Evolutionary conservation across 2,329 filamentous ascomycete genomes (phyloP), one percentile per base, ranked within the genome.

Genomic region (Volutella citrinella): DNA sequence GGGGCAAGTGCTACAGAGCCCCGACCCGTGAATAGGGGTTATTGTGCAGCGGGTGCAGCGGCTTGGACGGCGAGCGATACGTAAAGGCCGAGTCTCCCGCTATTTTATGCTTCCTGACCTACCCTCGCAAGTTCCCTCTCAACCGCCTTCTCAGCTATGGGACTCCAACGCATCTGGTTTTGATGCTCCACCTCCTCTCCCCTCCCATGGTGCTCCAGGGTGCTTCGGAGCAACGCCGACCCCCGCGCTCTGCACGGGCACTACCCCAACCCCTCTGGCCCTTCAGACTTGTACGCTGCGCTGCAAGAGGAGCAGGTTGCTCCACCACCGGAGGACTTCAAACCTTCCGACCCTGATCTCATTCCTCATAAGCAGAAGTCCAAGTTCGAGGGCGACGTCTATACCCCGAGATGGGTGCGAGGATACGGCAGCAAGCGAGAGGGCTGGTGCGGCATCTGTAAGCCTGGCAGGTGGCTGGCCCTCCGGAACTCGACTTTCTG

Each of bases 401-500:
- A 93, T 65, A 91, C 87, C 3, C 87, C 87, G 3, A 75, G 72
- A 48, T 94, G 86, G 85, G 84, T 93, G 15, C 82, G 87, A 21
- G 87, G 87, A 16, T 84, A 91, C 43, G 87, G 87, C 17, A 89
- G 89, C 64, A 89, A 90, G 68, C 82, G 87, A 25, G 87, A 91
- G 60, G 87, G 87, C 5, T 94, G 87, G 87, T 94, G 87, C 52
- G 86, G 87, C 15, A 85, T 91, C 49, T 94, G 87, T 69, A 90
- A 89, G 59, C 84, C 86, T 4, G 86, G 86, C 4, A 74, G 86
- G 30, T 94, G 88, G 88, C 75, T 91, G 34, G 86, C 90, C n/a
- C 69, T 94, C 39, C 94, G 93, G 68, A 93, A 94, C 64, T 90
- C 84, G 35, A 87, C 87, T 7, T 94, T 87, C 60, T 94, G 87